Evolutionary conservation across 148 eudicot genomes (phyloP).

Genomic region (Vaccinium corymbosum): DNA sequence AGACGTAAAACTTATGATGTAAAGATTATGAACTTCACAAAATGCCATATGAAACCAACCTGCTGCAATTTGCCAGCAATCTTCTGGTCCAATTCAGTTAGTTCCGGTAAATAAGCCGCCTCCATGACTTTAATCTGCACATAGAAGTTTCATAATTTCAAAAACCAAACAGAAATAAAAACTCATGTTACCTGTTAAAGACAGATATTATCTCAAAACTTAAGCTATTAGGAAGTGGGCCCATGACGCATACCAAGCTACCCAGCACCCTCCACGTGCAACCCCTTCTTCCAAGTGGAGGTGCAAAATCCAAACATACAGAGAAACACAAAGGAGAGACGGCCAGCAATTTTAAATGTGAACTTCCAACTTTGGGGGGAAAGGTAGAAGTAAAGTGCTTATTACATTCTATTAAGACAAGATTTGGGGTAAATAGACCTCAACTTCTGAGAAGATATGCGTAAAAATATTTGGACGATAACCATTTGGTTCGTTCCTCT

Average conservation of each 20-base stretch:
- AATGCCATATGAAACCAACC: constrained; percentile 37
- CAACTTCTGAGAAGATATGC: no score
- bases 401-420: no score
- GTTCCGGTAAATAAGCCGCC: constrained; percentile 58
- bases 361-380: no score
- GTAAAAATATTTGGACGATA: no score
- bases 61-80: constrained; percentile 65
- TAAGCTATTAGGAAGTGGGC: background rate
- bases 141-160: constrained; percentile 14
- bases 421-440: no score
- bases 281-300: no score
- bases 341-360: no score
- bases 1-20: background rate
- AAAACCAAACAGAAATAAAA: background rate
- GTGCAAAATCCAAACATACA: background rate
- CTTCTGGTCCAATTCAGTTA: constrained; percentile 71
- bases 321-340: background rate
- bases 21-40: background rate
- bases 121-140: constrained; percentile 75
- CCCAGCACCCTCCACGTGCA: no score
- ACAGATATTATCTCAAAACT: background rate
- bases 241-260: no score
- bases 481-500: no score
- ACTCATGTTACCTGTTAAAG: background rate
- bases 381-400: no score